phyloP scores from a whole-genome alignment of 2,329 filamentous ascomycete species.

The Helotiales sp. region DNA sequence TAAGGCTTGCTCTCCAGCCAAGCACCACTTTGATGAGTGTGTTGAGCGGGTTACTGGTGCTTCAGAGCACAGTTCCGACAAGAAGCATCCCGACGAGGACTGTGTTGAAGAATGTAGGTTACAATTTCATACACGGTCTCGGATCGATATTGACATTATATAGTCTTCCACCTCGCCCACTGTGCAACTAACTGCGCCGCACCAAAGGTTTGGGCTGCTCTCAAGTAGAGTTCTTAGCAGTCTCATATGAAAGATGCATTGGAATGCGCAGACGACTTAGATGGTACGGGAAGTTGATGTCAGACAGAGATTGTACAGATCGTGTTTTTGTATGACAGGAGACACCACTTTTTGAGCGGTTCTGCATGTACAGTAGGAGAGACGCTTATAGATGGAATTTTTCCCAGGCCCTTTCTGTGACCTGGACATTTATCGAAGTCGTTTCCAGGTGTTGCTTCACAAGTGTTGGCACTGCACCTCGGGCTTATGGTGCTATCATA shows the following conservation, averaged over 20 bases:
- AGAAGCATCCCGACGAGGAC: constrained; percentile 82
- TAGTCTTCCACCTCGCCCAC: constrained; percentile 98
- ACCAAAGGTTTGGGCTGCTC: constrained; percentile 90
- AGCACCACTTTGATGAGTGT: constrained; percentile 99
- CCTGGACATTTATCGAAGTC: not conserved
- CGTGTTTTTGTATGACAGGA: constrained; percentile 40
- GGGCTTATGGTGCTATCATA: not conserved
- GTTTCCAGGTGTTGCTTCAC: not conserved
- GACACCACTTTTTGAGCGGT: constrained; percentile 34
- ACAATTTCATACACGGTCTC: not conserved
- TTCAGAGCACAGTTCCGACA: constrained; percentile 66
- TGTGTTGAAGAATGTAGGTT: constrained; percentile 98
- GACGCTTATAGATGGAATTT: constrained; percentile 32
- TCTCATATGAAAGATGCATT: constrained; percentile 22
- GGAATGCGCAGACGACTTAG: constrained; percentile 28
- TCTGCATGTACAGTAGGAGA: constrained; percentile 42
- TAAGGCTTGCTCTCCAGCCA: constrained; percentile 80
- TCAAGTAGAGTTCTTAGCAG: constrained; percentile 70
- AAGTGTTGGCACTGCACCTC: not conserved
- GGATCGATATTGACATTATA: constrained; percentile 22
- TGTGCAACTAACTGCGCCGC: constrained; percentile 93
- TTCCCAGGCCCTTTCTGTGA: not conserved
- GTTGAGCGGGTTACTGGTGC: constrained; percentile 83
- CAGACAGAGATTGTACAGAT: constrained; percentile 37
- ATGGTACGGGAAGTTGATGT: constrained; percentile 24